Percentiles rank a stretch among this genome's conserved stretches.
Evolutionary conservation across 352 stramenopile species (phyloP).

Genomic region (Pythium aquatile): DNA sequence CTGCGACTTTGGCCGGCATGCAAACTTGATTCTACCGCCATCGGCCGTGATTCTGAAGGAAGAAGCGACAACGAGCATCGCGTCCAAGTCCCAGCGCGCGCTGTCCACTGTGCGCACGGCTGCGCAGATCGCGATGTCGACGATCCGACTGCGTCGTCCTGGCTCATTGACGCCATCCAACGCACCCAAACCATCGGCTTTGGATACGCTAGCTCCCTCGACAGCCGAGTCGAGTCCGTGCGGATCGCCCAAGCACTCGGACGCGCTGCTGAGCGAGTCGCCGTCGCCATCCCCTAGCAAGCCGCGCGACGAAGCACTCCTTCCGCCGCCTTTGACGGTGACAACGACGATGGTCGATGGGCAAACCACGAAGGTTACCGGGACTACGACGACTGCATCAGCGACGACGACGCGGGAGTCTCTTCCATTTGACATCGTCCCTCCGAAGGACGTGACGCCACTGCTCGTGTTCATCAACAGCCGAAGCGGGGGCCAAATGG

Average conservation of each 20-base stretch:
- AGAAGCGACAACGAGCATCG: slow-evolving; percentile 11
- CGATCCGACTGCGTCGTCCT: slow-evolving; percentile 53
- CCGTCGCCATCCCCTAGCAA: slow-evolving; percentile 6
- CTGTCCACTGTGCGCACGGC: slow-evolving; percentile 68
- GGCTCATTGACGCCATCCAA: slow-evolving; percentile 8
- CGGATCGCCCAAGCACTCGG: slow-evolving; percentile 4
- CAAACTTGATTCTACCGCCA: slow-evolving; percentile 62
- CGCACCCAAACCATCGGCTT: slow-evolving; percentile 4
- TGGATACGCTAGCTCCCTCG: slow-evolving; percentile 10
- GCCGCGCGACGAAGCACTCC: slow-evolving; percentile 1
- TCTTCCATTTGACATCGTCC: slow-evolving; percentile 60
- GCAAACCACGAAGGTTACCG: not conserved
- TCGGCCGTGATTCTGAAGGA: slow-evolving; percentile 53
- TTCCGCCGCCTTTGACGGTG: slow-evolving; percentile 14
- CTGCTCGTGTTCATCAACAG: slow-evolving; percentile 96
- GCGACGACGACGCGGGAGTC: slow-evolving; percentile 19
- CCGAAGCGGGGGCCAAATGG: slow-evolving; percentile 92
- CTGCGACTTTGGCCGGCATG: slow-evolving; percentile 74
- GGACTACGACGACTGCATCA: not conserved
- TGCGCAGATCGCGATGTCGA: slow-evolving; percentile 70
- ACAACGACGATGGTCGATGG: not conserved
- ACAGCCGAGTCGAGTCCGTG: slow-evolving; percentile 14
- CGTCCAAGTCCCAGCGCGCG: slow-evolving; percentile 60
- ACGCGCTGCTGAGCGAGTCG: slow-evolving; percentile 7
- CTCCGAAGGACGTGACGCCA: slow-evolving; percentile 46